Conservation (phyloP, 108 stramenopile species). For the Pseudonitzschia multiseries region DNA sequence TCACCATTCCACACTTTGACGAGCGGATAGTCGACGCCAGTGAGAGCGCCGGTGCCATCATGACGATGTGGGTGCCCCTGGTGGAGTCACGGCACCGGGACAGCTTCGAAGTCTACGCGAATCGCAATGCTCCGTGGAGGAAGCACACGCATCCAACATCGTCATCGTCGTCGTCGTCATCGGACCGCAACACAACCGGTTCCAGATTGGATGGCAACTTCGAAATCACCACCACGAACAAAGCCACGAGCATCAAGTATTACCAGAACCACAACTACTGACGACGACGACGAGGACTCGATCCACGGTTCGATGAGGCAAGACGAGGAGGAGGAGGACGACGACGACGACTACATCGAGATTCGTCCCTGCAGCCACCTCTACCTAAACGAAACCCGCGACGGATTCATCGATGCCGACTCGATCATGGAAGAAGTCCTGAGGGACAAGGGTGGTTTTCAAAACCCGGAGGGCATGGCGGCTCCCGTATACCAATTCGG, state of each 20-base stretch:
- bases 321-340: neutral
- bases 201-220: neutral
- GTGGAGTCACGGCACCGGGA: neutral
- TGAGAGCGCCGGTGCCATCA: conserved; percentile 16
- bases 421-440: conserved; percentile 21
- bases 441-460: neutral
- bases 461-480: neutral
- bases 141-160: neutral
- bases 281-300: too few species aligned
- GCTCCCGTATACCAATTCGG: conserved; percentile 30
- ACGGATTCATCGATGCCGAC: conserved; percentile 12
- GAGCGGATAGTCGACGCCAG: conserved; percentile 7
- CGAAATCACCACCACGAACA: neutral
- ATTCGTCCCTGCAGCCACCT: neutral
- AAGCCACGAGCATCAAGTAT: neutral
- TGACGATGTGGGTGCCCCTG: conserved; percentile 26
- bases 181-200: too few species aligned
- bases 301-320: too few species aligned
- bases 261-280: neutral
- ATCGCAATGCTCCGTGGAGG: neutral
- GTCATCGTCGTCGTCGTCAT: too few species aligned
- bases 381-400: conserved; percentile 3
- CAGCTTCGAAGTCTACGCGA: conserved; percentile 7
- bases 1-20: conserved; percentile 34
- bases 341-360: neutral